Evolutionary conservation across 352 stramenopile genomes (phyloP).

Genomic region (Phytophthora idaei): DNA sequence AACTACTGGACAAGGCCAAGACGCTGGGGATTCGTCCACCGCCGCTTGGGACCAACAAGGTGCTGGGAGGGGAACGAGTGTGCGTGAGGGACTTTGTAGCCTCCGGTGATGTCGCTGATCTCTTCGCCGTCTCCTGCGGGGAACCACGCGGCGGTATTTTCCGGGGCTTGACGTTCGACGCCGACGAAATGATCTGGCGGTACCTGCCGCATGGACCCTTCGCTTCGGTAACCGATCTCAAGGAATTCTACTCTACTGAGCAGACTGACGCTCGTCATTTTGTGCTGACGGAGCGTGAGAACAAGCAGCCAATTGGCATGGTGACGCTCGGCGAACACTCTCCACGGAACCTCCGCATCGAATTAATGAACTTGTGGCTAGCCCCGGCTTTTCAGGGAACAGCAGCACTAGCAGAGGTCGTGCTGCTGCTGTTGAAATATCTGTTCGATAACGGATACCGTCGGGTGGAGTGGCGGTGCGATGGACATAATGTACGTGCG

Average conservation of each 20-base stretch:
- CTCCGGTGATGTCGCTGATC: slow-evolving; percentile 27
- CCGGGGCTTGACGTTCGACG: slow-evolving; percentile 61
- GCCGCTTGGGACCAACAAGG: slow-evolving; percentile 27
- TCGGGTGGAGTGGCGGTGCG: slow-evolving; percentile 87
- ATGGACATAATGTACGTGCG: slow-evolving; percentile 88
- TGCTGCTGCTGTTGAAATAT: slow-evolving; percentile 74
- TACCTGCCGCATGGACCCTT: slow-evolving; percentile 76
- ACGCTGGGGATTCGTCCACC: slow-evolving; percentile 40
- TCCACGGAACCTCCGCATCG: slow-evolving; percentile 75
- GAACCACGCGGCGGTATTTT: slow-evolving; percentile 59
- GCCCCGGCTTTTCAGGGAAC: slow-evolving; percentile 75
- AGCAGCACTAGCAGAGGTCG: slow-evolving; percentile 50
- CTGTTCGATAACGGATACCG: slow-evolving; percentile 84
- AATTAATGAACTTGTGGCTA: slow-evolving; percentile 85
- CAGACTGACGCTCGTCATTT: slow-evolving; percentile 54
- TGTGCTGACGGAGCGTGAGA: slow-evolving; percentile 64
- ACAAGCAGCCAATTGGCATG: slow-evolving; percentile 73
- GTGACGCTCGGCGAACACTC: slow-evolving; percentile 76
- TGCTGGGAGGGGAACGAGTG: slow-evolving; percentile 49
- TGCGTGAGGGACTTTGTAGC: slow-evolving; percentile 52
- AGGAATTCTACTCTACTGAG: slow-evolving; percentile 42
- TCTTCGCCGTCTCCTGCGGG: slow-evolving; percentile 63
- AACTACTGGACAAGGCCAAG: slow-evolving; percentile 67
- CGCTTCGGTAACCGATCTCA: slow-evolving; percentile 39
- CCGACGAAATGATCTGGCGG: slow-evolving; percentile 81